Conservation (phyloP, 345 rosid species). For the Arabidopsis suecica region DNA sequence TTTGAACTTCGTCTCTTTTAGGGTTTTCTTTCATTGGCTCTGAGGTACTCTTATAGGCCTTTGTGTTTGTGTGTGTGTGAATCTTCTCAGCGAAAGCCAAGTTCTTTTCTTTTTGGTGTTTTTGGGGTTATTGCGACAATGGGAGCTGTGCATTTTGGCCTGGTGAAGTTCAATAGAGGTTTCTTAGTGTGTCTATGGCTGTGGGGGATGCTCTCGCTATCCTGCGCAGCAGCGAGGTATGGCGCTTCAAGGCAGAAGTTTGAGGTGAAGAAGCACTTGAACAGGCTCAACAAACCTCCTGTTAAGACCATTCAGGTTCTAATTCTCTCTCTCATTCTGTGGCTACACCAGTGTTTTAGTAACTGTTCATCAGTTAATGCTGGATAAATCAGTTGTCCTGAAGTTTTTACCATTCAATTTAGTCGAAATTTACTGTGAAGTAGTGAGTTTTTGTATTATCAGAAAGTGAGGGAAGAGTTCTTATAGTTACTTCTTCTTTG, state of each 20-base stretch:
- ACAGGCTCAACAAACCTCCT: slow-evolving; percentile 84
- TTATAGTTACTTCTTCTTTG: too few species aligned
- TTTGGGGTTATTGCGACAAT: slow-evolving; percentile 42
- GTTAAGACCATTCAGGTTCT: slow-evolving; percentile 83
- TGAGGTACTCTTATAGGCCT: neutral
- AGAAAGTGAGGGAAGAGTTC: too few species aligned
- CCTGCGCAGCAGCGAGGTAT: slow-evolving; percentile 67
- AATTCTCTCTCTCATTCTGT: neutral
- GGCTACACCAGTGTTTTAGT: slow-evolving; percentile 6
- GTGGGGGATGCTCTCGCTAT: slow-evolving; percentile 50
- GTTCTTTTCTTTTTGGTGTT: slow-evolving; percentile 9
- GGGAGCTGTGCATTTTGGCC: slow-evolving; percentile 48
- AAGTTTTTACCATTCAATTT: neutral
- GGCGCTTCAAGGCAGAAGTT: slow-evolving; percentile 65
- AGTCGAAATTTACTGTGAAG: neutral
- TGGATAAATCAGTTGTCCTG: neutral
- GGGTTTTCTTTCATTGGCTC: slow-evolving; percentile 9
- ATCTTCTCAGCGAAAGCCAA: slow-evolving; percentile 38
- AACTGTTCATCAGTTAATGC: neutral
- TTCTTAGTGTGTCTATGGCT: slow-evolving; percentile 52
- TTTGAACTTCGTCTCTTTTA: slow-evolving; percentile 30
- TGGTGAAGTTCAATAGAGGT: slow-evolving; percentile 35
- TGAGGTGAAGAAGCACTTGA: slow-evolving; percentile 81
- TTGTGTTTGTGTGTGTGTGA: slow-evolving; percentile 34
- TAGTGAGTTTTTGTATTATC: neutral